These are phyloP conservation scores for Grosmannia huntii DNA, from an alignment of 2,329 filamentous ascomycete genomes.

Conservation along the genomic window DNA sequence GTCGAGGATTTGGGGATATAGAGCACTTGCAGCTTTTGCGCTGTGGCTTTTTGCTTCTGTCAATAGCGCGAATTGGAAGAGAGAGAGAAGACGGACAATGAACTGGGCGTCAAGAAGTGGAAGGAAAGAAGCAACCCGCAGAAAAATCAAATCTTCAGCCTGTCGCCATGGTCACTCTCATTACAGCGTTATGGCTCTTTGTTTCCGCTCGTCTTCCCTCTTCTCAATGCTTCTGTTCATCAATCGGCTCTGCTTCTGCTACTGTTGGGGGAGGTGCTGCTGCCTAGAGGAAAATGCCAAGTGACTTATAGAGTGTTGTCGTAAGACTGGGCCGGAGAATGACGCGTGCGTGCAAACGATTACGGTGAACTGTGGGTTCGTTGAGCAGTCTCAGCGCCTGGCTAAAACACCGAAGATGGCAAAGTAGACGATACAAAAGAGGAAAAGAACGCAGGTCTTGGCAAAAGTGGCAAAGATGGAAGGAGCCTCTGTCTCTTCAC, in stretches of 20 bases:
- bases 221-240: not conserved
- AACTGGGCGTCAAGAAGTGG: not conserved
- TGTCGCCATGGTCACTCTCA: conserved; percentile 1
- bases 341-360: conserved; percentile 1
- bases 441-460: not conserved
- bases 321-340: conserved; percentile 2
- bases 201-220: not conserved
- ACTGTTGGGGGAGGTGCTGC: not conserved
- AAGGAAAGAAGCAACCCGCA: not conserved
- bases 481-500: not conserved
- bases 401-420: not conserved
- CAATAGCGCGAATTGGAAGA: not conserved
- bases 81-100: not conserved
- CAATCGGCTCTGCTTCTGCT: not conserved
- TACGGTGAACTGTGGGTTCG: not conserved
- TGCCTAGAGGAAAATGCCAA: not conserved
- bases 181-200: not conserved
- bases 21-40: not conserved
- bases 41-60: not conserved
- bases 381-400: not conserved
- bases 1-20: not conserved
- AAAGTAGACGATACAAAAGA: not conserved
- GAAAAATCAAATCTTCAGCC: not conserved
- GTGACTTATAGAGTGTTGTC: not conserved
- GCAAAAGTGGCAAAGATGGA: not conserved